phyloP scores from a whole-genome alignment of 2,329 filamentous ascomycete species.

The Alternaria triticina region DNA sequence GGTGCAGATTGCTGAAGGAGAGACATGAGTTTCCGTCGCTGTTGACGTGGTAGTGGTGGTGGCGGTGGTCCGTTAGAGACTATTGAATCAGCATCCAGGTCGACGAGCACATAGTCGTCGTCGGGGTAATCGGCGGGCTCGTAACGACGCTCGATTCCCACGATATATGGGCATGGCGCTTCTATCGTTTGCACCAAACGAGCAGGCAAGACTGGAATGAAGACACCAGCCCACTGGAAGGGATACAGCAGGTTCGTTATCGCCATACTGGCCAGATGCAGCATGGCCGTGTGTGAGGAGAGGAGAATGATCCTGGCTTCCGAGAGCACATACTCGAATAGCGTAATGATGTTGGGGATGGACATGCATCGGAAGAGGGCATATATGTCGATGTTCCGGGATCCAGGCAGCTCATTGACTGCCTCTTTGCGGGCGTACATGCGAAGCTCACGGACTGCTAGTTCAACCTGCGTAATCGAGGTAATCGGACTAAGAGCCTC shows the following conservation, averaged over 20 bases:
- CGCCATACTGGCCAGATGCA: slow-evolving; percentile 91
- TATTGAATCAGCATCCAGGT: slow-evolving; percentile 89
- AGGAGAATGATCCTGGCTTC: slow-evolving; percentile 96
- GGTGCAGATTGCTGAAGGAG: slow-evolving; percentile 89
- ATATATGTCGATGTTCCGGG: slow-evolving; percentile 89
- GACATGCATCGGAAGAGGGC: slow-evolving; percentile 89
- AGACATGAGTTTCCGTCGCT: slow-evolving; percentile 86
- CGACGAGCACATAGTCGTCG: slow-evolving; percentile 93
- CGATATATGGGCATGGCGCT: slow-evolving; percentile 95
- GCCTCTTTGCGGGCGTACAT: slow-evolving; percentile 94
- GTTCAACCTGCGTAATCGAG: slow-evolving; percentile 94
- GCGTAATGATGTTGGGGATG: slow-evolving; percentile 86
- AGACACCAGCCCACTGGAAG: slow-evolving; percentile 89
- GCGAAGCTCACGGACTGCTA: slow-evolving; percentile 85
- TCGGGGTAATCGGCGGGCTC: slow-evolving; percentile 85
- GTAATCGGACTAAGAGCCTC: slow-evolving; percentile 91
- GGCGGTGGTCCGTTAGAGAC: slow-evolving; percentile 80
- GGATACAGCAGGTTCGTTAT: slow-evolving; percentile 86
- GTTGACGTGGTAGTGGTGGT: slow-evolving; percentile 81
- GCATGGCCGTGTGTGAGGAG: slow-evolving; percentile 94
- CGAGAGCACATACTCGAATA: slow-evolving; percentile 91
- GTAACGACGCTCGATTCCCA: slow-evolving; percentile 92
- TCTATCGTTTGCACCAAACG: slow-evolving; percentile 89
- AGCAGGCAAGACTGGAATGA: slow-evolving; percentile 89
- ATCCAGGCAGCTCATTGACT: slow-evolving; percentile 88